phyloP scores from a whole-genome alignment of 139 green algal genomes.

The Chloropicon primus region DNA sequence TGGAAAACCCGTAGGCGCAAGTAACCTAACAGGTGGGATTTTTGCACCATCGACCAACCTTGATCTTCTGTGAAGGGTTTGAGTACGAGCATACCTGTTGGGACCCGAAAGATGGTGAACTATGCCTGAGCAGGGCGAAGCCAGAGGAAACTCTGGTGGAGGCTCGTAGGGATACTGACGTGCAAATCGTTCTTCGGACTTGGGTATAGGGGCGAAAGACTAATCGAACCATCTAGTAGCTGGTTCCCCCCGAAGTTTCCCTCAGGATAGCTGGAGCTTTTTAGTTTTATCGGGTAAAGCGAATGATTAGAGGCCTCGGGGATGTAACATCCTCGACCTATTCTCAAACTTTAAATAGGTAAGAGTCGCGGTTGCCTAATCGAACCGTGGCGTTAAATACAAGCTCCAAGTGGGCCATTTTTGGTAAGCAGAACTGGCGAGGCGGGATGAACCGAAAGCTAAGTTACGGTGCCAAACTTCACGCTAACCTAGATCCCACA shows the following conservation, averaged over 20 bases:
- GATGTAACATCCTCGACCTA: not conserved
- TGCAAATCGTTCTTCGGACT: constrained; percentile 40
- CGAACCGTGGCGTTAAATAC: constrained; percentile 63
- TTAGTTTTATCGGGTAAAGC: constrained; percentile 31
- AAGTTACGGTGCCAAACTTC: constrained; percentile 45
- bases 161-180: constrained; percentile 30
- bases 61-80: constrained; percentile 35
- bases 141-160: constrained; percentile 32
- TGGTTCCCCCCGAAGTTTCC: constrained; percentile 48
- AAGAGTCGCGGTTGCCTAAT: constrained; percentile 59
- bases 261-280: constrained; percentile 28
- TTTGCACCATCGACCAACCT: constrained; percentile 56
- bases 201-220: constrained; percentile 51
- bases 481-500: constrained; percentile 58
- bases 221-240: constrained; percentile 48
- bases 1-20: constrained; percentile 81
- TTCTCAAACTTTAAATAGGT: constrained; percentile 4
- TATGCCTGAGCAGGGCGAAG: constrained; percentile 40
- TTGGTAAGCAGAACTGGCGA: constrained; percentile 47
- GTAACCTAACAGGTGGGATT: constrained; percentile 72
- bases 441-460: constrained; percentile 49
- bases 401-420: constrained; percentile 82
- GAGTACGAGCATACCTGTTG: constrained; percentile 34
- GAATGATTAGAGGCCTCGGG: constrained; percentile 26
- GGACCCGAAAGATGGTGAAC: constrained; percentile 55